These are phyloP conservation scores for Aspergillus novoparasiticus DNA, from an alignment of 2,329 filamentous ascomycete species.

Conservation along the genomic window DNA sequence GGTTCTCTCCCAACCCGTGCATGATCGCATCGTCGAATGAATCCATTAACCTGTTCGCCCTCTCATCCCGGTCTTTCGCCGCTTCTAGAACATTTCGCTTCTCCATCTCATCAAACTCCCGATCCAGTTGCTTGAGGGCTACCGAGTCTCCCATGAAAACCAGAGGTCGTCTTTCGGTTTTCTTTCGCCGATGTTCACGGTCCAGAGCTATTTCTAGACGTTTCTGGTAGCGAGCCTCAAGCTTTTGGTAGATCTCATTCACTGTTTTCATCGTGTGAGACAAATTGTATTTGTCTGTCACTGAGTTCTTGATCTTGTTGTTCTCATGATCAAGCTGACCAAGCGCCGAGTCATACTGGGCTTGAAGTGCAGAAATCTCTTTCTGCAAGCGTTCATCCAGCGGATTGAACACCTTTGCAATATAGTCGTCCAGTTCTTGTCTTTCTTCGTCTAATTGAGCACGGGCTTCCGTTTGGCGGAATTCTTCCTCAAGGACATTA, in stretches of 20 bases:
- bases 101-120: constrained; percentile 55
- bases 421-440: constrained; percentile 54
- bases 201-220: constrained; percentile 54
- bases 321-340: constrained; percentile 45
- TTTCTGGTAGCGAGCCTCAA: constrained; percentile 54
- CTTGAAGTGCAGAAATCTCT: constrained; percentile 53
- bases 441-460: constrained; percentile 57
- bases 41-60: constrained; percentile 54
- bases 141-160: constrained; percentile 55
- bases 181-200: constrained; percentile 57
- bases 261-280: constrained; percentile 50
- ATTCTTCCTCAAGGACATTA: constrained; percentile 56
- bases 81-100: constrained; percentile 53
- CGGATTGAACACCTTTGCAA: constrained; percentile 52
- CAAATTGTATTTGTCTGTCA: constrained; percentile 36
- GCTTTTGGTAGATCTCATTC: constrained; percentile 49
- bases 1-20: constrained; percentile 54
- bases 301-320: constrained; percentile 35
- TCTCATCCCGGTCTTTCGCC: constrained; percentile 51
- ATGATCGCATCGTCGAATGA: constrained; percentile 55
- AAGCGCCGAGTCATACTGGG: constrained; percentile 49
- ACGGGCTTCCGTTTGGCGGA: constrained; percentile 55
- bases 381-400: constrained; percentile 52
- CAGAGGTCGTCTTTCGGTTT: constrained; percentile 54
- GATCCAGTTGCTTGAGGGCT: constrained; percentile 52